These are phyloP conservation scores for Tetrahymena elliotti DNA, from an alignment of 73 alveolate species.

Conservation along the genomic window DNA sequence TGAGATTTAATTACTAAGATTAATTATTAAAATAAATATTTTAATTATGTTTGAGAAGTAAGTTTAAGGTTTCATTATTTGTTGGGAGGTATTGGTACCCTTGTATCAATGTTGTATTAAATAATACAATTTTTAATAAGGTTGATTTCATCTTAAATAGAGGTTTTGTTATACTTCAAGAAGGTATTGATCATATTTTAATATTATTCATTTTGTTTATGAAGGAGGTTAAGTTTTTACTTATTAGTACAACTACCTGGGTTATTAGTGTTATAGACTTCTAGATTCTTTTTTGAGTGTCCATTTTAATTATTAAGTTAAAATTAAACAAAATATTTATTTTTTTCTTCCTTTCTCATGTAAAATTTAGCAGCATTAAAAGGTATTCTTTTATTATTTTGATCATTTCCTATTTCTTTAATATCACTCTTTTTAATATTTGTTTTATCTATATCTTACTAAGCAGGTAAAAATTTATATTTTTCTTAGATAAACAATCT, in stretches of 20 bases:
- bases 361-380: background rate
- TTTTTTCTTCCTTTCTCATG: background rate
- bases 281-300: background rate
- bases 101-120: background rate
- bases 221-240: background rate
- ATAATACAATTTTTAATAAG: background rate
- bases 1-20: no score
- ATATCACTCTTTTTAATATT: background rate
- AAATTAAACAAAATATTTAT: background rate
- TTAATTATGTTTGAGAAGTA: no score
- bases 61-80: background rate
- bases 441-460: background rate
- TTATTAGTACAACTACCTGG: background rate
- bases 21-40: no score
- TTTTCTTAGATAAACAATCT: background rate
- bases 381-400: background rate
- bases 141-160: background rate
- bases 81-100: background rate
- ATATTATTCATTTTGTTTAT: background rate
- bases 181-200: background rate
- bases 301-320: background rate
- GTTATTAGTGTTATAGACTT: background rate
- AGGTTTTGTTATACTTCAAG: background rate
- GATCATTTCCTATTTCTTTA: background rate
- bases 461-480: background rate